A percentile compares a stretch with the other conserved stretches of the same genome.
Evolutionary conservation across 169 alveolate species (phyloP).

Genomic region (Plasmodium coatneyi): DNA sequence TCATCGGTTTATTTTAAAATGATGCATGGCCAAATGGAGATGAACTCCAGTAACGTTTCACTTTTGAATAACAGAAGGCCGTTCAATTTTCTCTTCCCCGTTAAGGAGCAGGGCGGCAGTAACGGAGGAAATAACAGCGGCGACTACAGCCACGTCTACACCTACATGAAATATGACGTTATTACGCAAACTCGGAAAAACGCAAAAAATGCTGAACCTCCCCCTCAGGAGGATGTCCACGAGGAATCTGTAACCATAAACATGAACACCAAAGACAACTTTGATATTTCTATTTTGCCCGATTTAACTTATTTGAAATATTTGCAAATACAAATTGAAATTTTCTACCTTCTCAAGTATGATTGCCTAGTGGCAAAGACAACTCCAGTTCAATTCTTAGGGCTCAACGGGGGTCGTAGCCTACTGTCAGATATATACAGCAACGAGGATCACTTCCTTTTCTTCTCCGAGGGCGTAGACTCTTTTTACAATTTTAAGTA

Average conservation of each 20-base stretch:
- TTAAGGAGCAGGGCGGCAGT: slow-evolving; percentile 17
- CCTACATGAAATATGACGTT: slow-evolving; percentile 48
- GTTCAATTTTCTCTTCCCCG: slow-evolving; percentile 33
- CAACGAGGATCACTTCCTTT: slow-evolving; percentile 46
- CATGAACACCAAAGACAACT: slow-evolving; percentile 37
- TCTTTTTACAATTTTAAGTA: slow-evolving; percentile 62
- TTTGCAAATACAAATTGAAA: slow-evolving; percentile 56
- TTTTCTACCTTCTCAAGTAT: slow-evolving; percentile 4
- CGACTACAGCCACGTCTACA: slow-evolving; percentile 13
- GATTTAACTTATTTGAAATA: slow-evolving; percentile 55
- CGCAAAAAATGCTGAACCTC: not conserved
- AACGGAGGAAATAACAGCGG: not conserved
- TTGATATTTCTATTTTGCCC: slow-evolving; percentile 68
- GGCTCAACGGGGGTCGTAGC: slow-evolving; percentile 29
- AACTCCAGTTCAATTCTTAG: slow-evolving; percentile 40
- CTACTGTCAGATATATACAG: slow-evolving; percentile 60
- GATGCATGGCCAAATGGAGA: slow-evolving; percentile 32
- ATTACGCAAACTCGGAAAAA: slow-evolving; percentile 22
- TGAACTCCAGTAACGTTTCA: slow-evolving; percentile 18
- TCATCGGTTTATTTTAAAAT: slow-evolving; percentile 45
- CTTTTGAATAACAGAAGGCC: slow-evolving; percentile 53
- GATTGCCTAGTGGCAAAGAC: slow-evolving; percentile 67
- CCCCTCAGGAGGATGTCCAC: slow-evolving; percentile 24
- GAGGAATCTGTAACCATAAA: slow-evolving; percentile 47
- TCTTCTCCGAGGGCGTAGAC: slow-evolving; percentile 30